A percentile compares a stretch with the other conserved stretches of the same genome.
phyloP scores from a whole-genome alignment of 169 alveolate genomes.

The Eimeria falciformis region DNA sequence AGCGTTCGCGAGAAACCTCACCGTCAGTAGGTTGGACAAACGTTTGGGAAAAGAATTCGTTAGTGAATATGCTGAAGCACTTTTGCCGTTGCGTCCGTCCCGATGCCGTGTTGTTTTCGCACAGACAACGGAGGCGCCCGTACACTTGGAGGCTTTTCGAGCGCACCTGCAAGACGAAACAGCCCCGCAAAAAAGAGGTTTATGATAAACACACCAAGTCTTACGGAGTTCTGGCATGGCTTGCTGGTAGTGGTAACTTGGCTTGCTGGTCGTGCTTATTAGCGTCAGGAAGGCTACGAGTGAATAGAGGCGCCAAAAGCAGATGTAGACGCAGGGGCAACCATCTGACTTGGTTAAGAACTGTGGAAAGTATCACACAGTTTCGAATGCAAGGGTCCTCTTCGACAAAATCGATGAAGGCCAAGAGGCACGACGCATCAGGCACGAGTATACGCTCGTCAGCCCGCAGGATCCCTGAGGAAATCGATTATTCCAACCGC shows the following conservation, averaged over 20 bases:
- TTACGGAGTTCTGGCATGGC: neutral
- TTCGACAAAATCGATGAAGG: constrained; percentile 25
- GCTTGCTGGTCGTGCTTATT: neutral
- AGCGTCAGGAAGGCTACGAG: neutral
- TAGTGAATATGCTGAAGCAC: neutral
- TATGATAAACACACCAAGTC: no score
- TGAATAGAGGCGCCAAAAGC: constrained; percentile 6
- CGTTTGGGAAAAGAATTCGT: neutral
- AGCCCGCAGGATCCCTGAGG: neutral
- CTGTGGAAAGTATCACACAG: constrained; percentile 53
- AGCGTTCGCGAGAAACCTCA: neutral
- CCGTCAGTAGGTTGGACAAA: neutral
- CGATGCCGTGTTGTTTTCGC: neutral
- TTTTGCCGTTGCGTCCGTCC: neutral
- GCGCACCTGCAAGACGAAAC: constrained; percentile 56
- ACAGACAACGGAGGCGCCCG: constrained; percentile 70
- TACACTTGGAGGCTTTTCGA: constrained; percentile 72
- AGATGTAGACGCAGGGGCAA: neutral
- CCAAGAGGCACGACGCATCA: constrained; percentile 30
- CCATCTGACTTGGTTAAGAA: constrained; percentile 17
- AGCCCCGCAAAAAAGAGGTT: neutral
- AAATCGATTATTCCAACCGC: neutral
- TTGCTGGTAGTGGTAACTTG: neutral
- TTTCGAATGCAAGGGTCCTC: constrained; percentile 55
- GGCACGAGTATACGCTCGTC: constrained; percentile 19